Evolutionary conservation across 192 early-diverging fungal genomes (phyloP).

Genomic region (Entophlyctis luteolus): DNA sequence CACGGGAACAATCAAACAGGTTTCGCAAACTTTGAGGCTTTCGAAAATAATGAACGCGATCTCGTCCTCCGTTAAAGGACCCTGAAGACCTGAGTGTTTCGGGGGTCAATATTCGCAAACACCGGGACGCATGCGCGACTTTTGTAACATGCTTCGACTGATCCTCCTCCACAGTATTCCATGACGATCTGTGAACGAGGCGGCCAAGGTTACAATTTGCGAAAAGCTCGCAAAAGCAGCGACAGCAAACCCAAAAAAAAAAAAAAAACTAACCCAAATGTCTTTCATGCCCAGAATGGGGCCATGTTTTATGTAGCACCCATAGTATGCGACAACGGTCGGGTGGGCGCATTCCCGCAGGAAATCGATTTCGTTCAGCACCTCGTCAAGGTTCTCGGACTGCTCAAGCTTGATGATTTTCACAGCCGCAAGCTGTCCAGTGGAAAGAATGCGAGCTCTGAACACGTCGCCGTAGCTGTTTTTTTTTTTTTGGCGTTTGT

Average conservation of each 20-base stretch:
- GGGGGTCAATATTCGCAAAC: too few relatives aligned
- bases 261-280: slow-evolving; percentile 38
- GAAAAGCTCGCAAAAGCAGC: too few relatives aligned
- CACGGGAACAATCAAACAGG: not conserved
- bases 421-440: slow-evolving; percentile 42
- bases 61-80: slow-evolving; percentile 39
- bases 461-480: too few relatives aligned
- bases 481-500: too few relatives aligned
- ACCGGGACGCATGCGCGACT: too few relatives aligned
- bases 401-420: slow-evolving; percentile 59
- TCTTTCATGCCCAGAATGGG: slow-evolving; percentile 48
- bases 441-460: too few relatives aligned
- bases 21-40: slow-evolving; percentile 21
- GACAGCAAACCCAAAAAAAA: not conserved
- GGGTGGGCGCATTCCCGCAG: slow-evolving; percentile 48
- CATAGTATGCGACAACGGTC: slow-evolving; percentile 55
- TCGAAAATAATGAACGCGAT: slow-evolving; percentile 45
- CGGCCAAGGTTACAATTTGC: too few relatives aligned
- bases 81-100: slow-evolving; percentile 38
- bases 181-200: slow-evolving; percentile 49
- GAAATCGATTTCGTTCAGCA: slow-evolving; percentile 60
- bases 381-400: slow-evolving; percentile 56
- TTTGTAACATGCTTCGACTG: slow-evolving; percentile 52
- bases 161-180: slow-evolving; percentile 63
- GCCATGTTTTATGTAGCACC: slow-evolving; percentile 54